Percentiles rank a stretch among this genome's conserved stretches.
Conservation (phyloP, 345 rosid species). For the Passiflora organensis region DNA sequence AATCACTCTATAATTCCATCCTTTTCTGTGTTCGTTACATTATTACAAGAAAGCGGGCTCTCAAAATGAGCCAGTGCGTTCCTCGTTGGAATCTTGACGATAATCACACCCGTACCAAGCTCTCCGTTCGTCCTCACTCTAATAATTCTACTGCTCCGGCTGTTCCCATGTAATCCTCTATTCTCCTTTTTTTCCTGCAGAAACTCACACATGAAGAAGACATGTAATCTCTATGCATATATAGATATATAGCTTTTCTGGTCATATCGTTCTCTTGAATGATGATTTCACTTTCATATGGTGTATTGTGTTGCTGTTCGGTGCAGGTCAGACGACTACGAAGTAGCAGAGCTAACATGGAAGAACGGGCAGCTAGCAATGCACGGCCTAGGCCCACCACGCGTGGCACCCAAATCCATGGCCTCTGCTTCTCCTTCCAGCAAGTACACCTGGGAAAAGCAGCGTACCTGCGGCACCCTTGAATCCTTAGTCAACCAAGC, state of each 20-base stretch:
- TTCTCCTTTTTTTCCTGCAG: too few species aligned
- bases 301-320: background rate
- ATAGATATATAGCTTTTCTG: too few species aligned
- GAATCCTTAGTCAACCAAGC: slow-evolving; percentile 96
- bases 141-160: slow-evolving; percentile 35
- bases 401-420: slow-evolving; percentile 27
- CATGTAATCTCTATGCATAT: too few species aligned
- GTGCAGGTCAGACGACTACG: slow-evolving; percentile 60
- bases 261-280: too few species aligned
- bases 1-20: too few species aligned
- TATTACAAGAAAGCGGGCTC: too few species aligned
- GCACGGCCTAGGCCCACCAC: slow-evolving; percentile 71
- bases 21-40: too few species aligned
- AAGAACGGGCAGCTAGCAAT: slow-evolving; percentile 79
- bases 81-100: slow-evolving; percentile 70
- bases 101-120: slow-evolving; percentile 18
- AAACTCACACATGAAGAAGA: too few species aligned
- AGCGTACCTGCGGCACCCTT: slow-evolving; percentile 62
- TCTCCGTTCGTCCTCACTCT: slow-evolving; percentile 38
- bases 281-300: too few species aligned
- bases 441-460: slow-evolving; percentile 53
- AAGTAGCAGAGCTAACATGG: slow-evolving; percentile 96
- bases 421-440: slow-evolving; percentile 22
- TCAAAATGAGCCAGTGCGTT: slow-evolving; percentile 77
- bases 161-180: slow-evolving; percentile 45